phyloP scores from a whole-genome alignment of 495 filamentous ascomycete species.

The Penicillium ucsense region DNA sequence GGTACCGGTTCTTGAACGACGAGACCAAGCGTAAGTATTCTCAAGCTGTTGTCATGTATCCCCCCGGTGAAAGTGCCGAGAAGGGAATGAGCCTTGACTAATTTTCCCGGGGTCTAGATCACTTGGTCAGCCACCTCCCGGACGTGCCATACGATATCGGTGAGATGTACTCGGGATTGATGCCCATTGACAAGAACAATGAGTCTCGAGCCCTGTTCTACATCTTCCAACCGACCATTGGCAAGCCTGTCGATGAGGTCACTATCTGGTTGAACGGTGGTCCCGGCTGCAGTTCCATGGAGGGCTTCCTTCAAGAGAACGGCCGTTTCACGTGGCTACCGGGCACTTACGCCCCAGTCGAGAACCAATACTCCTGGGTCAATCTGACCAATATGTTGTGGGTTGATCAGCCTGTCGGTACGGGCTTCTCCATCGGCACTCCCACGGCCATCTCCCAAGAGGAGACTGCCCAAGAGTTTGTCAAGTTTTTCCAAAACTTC shows the following conservation, averaged over 20 bases:
- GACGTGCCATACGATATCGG: constrained; percentile 66
- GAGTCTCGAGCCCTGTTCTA: constrained; percentile 42
- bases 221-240: constrained; percentile 40
- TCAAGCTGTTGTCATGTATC: background rate
- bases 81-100: too few species aligned
- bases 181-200: constrained; percentile 55
- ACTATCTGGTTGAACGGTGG: constrained; percentile 68
- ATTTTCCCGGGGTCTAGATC: constrained; percentile 29
- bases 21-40: constrained; percentile 27
- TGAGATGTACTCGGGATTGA: constrained; percentile 64
- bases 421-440: constrained; percentile 46
- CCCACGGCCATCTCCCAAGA: constrained; percentile 45
- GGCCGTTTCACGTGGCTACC: constrained; percentile 54
- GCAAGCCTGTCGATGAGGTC: constrained; percentile 51
- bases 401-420: constrained; percentile 49
- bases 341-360: constrained; percentile 46
- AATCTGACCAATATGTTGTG: constrained; percentile 57
- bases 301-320: constrained; percentile 58
- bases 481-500: constrained; percentile 58
- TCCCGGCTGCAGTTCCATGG: constrained; percentile 57
- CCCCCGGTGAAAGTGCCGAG: too few species aligned
- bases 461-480: constrained; percentile 48
- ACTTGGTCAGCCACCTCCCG: constrained; percentile 57
- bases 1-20: constrained; percentile 28
- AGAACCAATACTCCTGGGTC: constrained; percentile 58